phyloP scores from a whole-genome alignment of 179 eudicot genomes.

The Carnegiea gigantea region DNA sequence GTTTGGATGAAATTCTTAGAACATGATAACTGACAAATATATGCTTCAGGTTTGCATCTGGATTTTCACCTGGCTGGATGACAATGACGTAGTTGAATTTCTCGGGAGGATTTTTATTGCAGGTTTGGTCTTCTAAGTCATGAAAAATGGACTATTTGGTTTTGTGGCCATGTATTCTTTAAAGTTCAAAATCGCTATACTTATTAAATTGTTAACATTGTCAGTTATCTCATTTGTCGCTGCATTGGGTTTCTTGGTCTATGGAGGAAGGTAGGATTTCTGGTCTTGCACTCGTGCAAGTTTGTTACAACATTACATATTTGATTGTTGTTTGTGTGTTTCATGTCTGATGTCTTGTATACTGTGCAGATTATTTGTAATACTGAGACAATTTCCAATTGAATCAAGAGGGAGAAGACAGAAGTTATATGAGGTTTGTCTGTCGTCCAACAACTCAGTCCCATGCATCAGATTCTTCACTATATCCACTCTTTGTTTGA shows the following conservation, averaged over 20 bases:
- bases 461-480: not conserved
- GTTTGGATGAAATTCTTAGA: not conserved
- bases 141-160: not conserved
- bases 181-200: not conserved
- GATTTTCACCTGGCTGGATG: conserved; percentile 68
- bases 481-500: not conserved
- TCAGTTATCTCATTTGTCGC: conserved; percentile 78
- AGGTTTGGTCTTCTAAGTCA: conserved; percentile 38
- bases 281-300: not conserved
- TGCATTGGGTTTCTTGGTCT: conserved; percentile 78
- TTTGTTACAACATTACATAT: not conserved
- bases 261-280: conserved; percentile 80
- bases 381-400: conserved; percentile 84
- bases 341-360: conserved; percentile 1
- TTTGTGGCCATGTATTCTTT: not conserved
- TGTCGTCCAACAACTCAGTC: not conserved
- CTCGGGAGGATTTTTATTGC: conserved; percentile 81
- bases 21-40: not conserved
- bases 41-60: conserved; percentile 68
- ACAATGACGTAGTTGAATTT: conserved; percentile 53
- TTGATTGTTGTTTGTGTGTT: not conserved
- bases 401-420: conserved; percentile 93
- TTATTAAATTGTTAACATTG: conserved; percentile 7
- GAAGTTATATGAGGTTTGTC: conserved; percentile 85
- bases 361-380: conserved; percentile 62